Base-by-base conservation (phyloP, 1,139 yeast species). In the Saccharomycopsis phalli region DNA sequence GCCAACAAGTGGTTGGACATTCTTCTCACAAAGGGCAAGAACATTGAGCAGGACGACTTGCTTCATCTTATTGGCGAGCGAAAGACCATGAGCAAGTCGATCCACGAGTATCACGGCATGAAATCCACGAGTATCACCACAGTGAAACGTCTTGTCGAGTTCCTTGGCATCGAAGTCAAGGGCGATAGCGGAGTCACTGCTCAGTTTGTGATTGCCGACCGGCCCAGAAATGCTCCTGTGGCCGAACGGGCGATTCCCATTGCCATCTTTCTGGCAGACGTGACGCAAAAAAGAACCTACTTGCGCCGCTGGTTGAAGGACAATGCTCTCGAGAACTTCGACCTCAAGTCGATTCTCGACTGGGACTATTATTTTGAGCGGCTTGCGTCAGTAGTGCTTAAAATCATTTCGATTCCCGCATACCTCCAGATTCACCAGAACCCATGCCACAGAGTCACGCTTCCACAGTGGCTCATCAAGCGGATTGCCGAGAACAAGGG, bases 1-100 rank as follows among this genome's bases (percentile, higher is more conserved):
- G 98, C 98, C 2, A 83, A 91, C 52, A 77, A 94, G 51, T 93
- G 98, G 98, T 65, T 93, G 27, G 97, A 91, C 63, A 94, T 93
- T 10, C 63, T 93, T 41, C 95, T 88, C 42, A 77, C 91, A 1
- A 79, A 77, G 50, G 99, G 98, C 31, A 69, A 75, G 1, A 81
- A 83, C 68, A 67, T 91, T 28, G 96, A 88, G 56, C 95, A 91
- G 57, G 95, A 86, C 53, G 99, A 93, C 59, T 71, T 93, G 50
- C 81, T 93, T 53, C 95, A 82, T 52, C 74, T 93, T 51, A 88
- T 93, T 76, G 86, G 96, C 62, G 98, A 93, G 57, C 91, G 91
- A 56, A 79, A 93, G 65, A 80, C 88, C 58, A 91, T 93, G 98
- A 82, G 95, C 19, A 88, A 84, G 55, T 76, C 94, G 38, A 67